phyloP scores from a whole-genome alignment of 257 asterid genomes.

The Leptodermis oblonga region DNA sequence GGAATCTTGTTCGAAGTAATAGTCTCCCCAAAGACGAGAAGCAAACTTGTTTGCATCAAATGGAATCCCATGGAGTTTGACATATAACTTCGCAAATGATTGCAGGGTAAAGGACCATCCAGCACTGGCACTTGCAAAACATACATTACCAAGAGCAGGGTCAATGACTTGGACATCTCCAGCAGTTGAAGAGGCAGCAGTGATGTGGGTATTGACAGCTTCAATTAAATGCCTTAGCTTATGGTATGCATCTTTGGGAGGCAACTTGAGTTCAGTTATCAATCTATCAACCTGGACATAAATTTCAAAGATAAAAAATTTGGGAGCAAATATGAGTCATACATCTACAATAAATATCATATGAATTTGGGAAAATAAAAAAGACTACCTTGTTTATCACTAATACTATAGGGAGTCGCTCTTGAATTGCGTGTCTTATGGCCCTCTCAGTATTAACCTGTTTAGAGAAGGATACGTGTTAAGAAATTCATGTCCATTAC shows the following conservation, averaged over 20 bases:
- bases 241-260: conserved; percentile 97
- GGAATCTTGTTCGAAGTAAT: conserved; percentile 70
- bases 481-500: not conserved
- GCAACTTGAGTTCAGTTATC: conserved; percentile 90
- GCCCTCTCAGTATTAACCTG: conserved; percentile 96
- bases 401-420: conserved; percentile 77
- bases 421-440: conserved; percentile 86
- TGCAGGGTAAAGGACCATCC: conserved; percentile 96
- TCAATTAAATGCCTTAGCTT: conserved; percentile 86
- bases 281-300: conserved; percentile 70
- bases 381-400: conserved; percentile 75
- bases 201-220: conserved; percentile 72
- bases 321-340: not conserved
- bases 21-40: conserved; percentile 96
- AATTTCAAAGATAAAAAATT: conserved; percentile 13
- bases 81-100: conserved; percentile 92
- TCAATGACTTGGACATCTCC: conserved; percentile 81
- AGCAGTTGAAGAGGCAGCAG: conserved; percentile 88
- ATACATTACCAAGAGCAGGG: conserved; percentile 82
- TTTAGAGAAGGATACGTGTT: conserved; percentile 10
- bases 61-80: conserved; percentile 87
- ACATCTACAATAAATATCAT: conserved; percentile 6
- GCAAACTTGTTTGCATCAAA: conserved; percentile 92
- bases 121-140: conserved; percentile 98
- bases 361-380: conserved; percentile 7